A percentile compares a stretch with the other conserved stretches of the same genome.
These are phyloP conservation scores for Tulasnella sp. DNA, from an alignment of 768 basidiomycete genomes.

Conservation along the genomic window DNA sequence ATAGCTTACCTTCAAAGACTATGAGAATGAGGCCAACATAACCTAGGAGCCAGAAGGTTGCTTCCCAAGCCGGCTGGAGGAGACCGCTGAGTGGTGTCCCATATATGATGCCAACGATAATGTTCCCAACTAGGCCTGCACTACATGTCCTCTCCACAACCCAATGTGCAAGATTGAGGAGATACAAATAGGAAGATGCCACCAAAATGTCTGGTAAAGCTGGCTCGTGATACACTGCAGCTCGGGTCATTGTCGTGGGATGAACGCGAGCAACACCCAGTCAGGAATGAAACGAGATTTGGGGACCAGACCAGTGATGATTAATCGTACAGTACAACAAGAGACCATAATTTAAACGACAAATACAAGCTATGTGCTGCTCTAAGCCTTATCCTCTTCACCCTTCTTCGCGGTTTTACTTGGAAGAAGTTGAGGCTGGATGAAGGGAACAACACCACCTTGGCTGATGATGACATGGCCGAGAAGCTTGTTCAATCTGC, in stretches of 20 bases:
- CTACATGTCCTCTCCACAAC: constrained; percentile 38
- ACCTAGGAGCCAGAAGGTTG: constrained; percentile 32
- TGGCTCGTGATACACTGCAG: constrained; percentile 32
- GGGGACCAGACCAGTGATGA: not conserved
- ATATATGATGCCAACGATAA: constrained; percentile 49
- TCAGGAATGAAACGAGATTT: not conserved
- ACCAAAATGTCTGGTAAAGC: constrained; percentile 36
- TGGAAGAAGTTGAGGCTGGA: constrained; percentile 42
- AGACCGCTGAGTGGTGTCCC: constrained; percentile 46
- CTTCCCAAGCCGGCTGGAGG: constrained; percentile 36
- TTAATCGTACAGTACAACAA: not conserved
- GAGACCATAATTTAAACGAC: not conserved
- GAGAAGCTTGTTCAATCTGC: constrained; percentile 49
- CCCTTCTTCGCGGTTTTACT: constrained; percentile 22
- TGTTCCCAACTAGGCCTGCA: constrained; percentile 46
- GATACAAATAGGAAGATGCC: constrained; percentile 46
- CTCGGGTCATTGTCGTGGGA: not conserved
- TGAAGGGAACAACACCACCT: constrained; percentile 65
- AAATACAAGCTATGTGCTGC: not conserved
- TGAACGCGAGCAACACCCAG: not conserved
- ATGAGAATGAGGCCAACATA: constrained; percentile 44
- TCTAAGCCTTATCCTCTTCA: constrained; percentile 17
- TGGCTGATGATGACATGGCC: constrained; percentile 62
- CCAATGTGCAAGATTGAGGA: constrained; percentile 43
- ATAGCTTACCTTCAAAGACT: constrained; percentile 41